Percentiles rank a stretch among this genome's conserved stretches.
Evolutionary conservation across 352 stramenopile species (phyloP).

Genomic region (Elongisporangium anandrum): DNA sequence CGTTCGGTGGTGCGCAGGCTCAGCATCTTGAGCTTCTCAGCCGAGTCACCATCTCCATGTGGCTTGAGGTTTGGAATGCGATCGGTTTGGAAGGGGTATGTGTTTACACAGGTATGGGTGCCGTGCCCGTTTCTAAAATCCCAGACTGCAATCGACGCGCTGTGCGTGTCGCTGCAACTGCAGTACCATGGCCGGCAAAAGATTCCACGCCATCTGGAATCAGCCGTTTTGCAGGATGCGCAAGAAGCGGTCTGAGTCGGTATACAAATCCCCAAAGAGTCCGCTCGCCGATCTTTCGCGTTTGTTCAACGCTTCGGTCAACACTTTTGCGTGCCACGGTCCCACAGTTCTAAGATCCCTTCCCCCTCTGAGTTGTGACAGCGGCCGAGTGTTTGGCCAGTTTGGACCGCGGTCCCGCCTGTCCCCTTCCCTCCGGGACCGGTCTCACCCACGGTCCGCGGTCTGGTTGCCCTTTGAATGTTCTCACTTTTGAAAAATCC

Average conservation of each 20-base stretch:
- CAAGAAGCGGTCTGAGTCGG: background rate
- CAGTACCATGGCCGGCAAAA: background rate
- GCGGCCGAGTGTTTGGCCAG: background rate
- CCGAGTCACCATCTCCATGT: background rate
- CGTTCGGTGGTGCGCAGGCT: background rate
- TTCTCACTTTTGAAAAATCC: constrained; percentile 16
- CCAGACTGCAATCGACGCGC: background rate
- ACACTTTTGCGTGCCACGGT: background rate
- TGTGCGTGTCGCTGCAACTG: background rate
- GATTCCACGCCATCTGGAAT: background rate
- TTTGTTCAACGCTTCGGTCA: background rate
- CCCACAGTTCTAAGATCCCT: background rate
- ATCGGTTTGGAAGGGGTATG: background rate
- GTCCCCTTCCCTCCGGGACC: constrained; percentile 4
- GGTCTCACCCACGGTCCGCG: constrained; percentile 1
- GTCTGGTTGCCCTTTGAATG: constrained; percentile 2
- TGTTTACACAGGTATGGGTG: background rate
- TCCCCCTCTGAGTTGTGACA: background rate
- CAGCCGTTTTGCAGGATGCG: background rate
- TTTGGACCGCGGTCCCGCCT: constrained; percentile 2
- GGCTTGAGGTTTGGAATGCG: background rate
- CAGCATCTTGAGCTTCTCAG: background rate
- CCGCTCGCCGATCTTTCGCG: background rate
- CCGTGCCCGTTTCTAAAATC: background rate
- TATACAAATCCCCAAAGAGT: background rate